Conservation (phyloP, 2,329 filamentous ascomycete species). For the Hymenoscyphus repandus region DNA sequence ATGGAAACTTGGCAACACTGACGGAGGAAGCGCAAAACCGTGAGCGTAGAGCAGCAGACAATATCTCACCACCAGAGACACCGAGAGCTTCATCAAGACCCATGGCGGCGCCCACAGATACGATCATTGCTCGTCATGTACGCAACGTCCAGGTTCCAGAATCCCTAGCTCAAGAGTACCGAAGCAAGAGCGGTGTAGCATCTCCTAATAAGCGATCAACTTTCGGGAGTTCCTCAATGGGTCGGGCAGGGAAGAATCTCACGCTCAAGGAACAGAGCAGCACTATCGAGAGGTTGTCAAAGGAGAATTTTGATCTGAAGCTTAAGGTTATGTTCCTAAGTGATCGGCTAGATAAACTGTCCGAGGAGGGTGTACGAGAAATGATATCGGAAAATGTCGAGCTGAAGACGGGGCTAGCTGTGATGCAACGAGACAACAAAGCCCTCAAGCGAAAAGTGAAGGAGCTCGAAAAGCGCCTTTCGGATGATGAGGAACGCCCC, state of each 20-base stretch:
- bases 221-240: conserved; percentile 44
- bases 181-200: conserved; percentile 62
- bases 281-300: conserved; percentile 91
- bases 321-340: conserved; percentile 97
- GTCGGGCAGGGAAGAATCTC: conserved; percentile 62
- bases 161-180: conserved; percentile 80
- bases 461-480: conserved; percentile 77
- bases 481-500: conserved; percentile 57
- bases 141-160: conserved; percentile 88
- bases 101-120: conserved; percentile 71
- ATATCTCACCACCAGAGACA: conserved; percentile 54
- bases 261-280: conserved; percentile 97
- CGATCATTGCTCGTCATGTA: conserved; percentile 80
- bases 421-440: conserved; percentile 88
- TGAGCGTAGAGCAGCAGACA: conserved; percentile 44
- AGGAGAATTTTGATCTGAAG: conserved; percentile 97
- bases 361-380: conserved; percentile 93
- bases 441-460: conserved; percentile 73
- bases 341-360: conserved; percentile 85
- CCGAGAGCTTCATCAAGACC: conserved; percentile 56
- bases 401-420: conserved; percentile 82
- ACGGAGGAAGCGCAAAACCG: conserved; percentile 49
- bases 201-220: conserved; percentile 50
- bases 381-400: conserved; percentile 98
- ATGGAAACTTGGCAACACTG: conserved; percentile 49